Conservation (phyloP, 495 filamentous ascomycete genomes). For the Podospora pseudopauciseta region DNA sequence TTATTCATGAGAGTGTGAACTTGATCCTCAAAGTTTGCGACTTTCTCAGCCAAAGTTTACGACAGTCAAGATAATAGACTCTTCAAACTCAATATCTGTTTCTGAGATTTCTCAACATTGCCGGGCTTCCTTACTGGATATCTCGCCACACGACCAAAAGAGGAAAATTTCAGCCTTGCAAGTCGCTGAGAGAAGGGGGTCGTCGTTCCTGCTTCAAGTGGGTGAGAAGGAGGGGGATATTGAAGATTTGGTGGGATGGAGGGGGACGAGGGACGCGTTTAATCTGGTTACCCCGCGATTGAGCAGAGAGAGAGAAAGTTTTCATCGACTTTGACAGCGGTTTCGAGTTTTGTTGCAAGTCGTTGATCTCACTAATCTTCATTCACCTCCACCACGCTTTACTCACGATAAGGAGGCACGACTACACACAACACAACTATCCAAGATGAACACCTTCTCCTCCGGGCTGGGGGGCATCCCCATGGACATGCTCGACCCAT, state of each 20-base stretch:
- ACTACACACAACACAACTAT: neutral
- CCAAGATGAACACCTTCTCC: neutral
- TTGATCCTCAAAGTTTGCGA: neutral
- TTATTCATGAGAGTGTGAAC: neutral
- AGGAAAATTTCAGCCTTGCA: neutral
- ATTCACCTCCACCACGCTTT: too few species aligned
- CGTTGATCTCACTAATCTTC: too few species aligned
- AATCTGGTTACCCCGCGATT: too few species aligned
- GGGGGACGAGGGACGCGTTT: too few species aligned
- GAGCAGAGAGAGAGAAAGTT: too few species aligned
- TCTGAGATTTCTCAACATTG: neutral
- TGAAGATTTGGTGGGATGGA: neutral
- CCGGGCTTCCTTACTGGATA: neutral
- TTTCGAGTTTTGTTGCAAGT: too few species aligned
- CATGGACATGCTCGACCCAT: slow-evolving; percentile 19
- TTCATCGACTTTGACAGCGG: too few species aligned
- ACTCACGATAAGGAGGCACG: too few species aligned
- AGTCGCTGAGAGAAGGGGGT: neutral
- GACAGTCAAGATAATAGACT: neutral
- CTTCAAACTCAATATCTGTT: neutral
- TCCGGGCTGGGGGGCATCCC: neutral
- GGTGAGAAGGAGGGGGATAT: neutral
- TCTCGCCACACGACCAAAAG: neutral
- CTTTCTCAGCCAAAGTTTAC: neutral
- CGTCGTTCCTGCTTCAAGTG: neutral